Conservation (phyloP, 75 land plant genomes). For the Cupressus sempervirens region DNA sequence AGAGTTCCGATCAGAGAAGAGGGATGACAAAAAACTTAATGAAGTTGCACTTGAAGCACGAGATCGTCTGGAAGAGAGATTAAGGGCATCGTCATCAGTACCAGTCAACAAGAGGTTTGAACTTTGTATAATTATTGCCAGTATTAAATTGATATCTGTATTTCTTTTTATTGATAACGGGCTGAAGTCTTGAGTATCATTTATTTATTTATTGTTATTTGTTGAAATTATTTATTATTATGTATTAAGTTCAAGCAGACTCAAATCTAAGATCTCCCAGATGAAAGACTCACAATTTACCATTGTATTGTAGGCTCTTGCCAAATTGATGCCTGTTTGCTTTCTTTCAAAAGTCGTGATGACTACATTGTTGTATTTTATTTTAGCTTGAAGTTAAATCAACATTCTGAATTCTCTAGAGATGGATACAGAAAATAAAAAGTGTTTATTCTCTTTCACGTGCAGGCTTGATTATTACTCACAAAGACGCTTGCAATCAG, state of each 20-base stretch:
- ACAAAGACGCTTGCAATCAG: background rate
- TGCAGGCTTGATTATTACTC: background rate
- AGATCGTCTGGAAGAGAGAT: constrained; percentile 48
- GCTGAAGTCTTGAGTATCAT: too few species aligned
- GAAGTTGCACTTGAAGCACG: constrained; percentile 48
- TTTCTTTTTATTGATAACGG: too few species aligned
- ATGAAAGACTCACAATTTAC: too few species aligned
- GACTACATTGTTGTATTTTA: background rate
- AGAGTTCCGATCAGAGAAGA: constrained; percentile 4
- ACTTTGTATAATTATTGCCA: background rate
- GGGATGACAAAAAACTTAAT: constrained; percentile 22
- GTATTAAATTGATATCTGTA: background rate
- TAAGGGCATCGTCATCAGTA: constrained; percentile 16
- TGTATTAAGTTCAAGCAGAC: too few species aligned
- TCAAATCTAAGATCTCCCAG: too few species aligned
- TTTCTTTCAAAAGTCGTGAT: background rate
- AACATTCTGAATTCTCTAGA: background rate
- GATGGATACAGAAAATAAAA: background rate
- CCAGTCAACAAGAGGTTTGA: background rate
- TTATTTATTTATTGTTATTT: too few species aligned
- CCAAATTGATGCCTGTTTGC: background rate
- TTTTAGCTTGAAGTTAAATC: background rate
- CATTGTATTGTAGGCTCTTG: too few species aligned
- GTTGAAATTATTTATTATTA: too few species aligned
- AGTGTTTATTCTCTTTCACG: background rate